Conservation (phyloP, 345 rosid genomes). For the Camelina sativa region DNA sequence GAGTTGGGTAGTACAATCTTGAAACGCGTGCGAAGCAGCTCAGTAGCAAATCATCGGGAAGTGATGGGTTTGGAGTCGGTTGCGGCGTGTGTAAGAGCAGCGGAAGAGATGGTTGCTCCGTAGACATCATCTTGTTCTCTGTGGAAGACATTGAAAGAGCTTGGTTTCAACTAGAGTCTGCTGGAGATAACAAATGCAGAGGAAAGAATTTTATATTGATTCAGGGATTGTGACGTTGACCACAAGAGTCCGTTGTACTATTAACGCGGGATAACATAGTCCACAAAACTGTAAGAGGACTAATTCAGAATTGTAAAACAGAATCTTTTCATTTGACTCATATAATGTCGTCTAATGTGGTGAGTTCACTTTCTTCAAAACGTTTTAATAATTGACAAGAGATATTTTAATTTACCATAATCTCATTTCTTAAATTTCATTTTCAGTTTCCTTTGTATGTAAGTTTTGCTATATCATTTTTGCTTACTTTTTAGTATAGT, state of each 20-base stretch:
- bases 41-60: neutral
- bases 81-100: too few relatives aligned
- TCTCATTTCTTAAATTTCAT: neutral
- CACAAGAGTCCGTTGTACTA: neutral
- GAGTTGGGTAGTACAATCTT: neutral
- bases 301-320: neutral
- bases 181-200: neutral
- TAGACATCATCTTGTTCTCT: too few relatives aligned
- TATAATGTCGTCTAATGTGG: too few relatives aligned
- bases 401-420: neutral
- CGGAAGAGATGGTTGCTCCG: too few relatives aligned
- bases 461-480: neutral
- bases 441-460: neutral
- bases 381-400: too few relatives aligned
- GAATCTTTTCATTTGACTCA: too few relatives aligned
- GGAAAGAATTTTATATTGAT: neutral
- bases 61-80: too few relatives aligned
- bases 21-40: neutral
- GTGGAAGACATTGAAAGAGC: neutral
- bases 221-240: neutral
- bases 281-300: neutral
- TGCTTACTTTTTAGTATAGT: neutral
- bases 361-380: too few relatives aligned
- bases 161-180: neutral
- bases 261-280: neutral